Percentiles rank a stretch among this genome's conserved stretches.
phyloP scores from a whole-genome alignment of 495 filamentous ascomycete genomes.

The Letharia lupina region DNA sequence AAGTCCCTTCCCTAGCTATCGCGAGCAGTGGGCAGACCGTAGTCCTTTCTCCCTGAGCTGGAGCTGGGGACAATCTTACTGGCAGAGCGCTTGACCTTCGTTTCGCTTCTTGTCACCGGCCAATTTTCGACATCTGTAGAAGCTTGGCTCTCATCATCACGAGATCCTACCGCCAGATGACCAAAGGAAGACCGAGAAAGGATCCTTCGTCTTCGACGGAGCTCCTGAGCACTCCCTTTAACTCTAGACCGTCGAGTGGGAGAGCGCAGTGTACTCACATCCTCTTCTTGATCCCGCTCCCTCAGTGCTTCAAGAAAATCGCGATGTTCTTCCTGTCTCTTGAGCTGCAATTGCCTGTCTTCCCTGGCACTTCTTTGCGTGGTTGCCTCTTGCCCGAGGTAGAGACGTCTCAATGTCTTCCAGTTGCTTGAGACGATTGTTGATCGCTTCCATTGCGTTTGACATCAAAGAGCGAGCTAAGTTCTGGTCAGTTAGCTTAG shows the following conservation, averaged over 20 bases:
- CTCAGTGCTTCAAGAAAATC: not conserved
- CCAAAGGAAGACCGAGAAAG: not conserved
- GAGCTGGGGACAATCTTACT: not conserved
- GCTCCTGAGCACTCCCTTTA: not conserved
- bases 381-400: not conserved
- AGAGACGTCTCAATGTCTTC: not conserved
- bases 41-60: not conserved
- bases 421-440: not conserved
- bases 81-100: not conserved
- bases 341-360: not conserved
- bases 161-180: no score
- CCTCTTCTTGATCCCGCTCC: slow-evolving; percentile 1
- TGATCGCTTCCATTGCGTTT: not conserved
- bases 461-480: no score
- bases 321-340: not conserved
- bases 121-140: not conserved
- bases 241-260: not conserved
- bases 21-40: slow-evolving; percentile 40
- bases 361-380: not conserved
- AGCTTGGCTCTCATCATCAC: no score
- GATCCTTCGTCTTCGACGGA: not conserved
- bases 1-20: slow-evolving; percentile 39
- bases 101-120: slow-evolving; percentile 4
- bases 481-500: no score
- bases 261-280: not conserved